Percentiles rank a stretch among this genome's conserved stretches.
Evolutionary conservation across 140 eudicot genomes (phyloP).

Genomic region (Anethum foeniculum): DNA sequence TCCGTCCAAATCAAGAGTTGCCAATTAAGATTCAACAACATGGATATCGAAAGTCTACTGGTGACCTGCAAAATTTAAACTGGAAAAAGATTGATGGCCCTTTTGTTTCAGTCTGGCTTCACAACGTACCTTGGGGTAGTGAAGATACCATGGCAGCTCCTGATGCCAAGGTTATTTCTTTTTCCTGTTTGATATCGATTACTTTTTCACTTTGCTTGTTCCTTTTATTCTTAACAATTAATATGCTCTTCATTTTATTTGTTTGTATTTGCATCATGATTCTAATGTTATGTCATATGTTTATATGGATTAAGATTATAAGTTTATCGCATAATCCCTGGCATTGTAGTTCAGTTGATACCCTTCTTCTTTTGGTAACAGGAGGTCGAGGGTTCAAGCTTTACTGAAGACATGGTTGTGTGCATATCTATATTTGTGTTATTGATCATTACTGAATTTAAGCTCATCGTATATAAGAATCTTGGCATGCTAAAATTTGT

Average conservation of each 20-base stretch:
- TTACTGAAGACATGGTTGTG: not conserved
- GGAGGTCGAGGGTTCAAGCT: not conserved
- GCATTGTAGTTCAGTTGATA: not conserved
- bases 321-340: not conserved
- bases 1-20: constrained; percentile 18
- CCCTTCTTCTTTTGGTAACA: not conserved
- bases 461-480: not conserved
- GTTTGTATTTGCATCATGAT: not conserved
- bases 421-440: not conserved
- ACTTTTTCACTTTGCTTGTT: not conserved
- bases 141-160: constrained; percentile 91
- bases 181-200: not conserved
- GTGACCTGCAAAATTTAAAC: constrained; percentile 29
- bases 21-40: constrained; percentile 26
- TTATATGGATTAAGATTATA: not conserved
- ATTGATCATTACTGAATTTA: not conserved
- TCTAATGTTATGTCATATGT: not conserved
- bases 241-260: not conserved
- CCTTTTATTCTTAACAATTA: not conserved
- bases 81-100: constrained; percentile 86
- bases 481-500: not conserved
- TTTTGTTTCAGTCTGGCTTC: constrained; percentile 92
- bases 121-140: constrained; percentile 96
- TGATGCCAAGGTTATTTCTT: constrained; percentile 63
- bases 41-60: constrained; percentile 53